Evolutionary conservation across 2,329 filamentous ascomycete species (phyloP), one percentile per base, ranked within the genome.

Genomic region (Ascocoryne sarcoides): DNA sequence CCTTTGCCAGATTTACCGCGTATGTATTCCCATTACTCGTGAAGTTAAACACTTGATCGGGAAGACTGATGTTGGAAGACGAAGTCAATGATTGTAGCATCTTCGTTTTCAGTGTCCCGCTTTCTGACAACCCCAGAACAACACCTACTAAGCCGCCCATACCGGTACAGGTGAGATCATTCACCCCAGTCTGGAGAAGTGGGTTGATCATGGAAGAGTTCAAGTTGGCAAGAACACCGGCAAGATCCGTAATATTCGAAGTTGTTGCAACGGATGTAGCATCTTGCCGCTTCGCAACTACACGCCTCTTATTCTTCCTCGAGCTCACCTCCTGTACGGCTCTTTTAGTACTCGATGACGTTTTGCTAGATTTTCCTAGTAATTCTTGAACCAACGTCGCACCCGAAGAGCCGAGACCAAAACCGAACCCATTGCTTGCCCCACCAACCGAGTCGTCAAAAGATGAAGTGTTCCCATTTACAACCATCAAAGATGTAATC

Each of bases 381-480:
- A 64, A 46, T 42, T 56, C 50, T 23, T 58, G 53, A 4, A 50
- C 50, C 3, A 61, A 49, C 10, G 61, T 39, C 2, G 62, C 55
- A 4, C 56, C 61, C 23, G 62, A 56, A 2, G 55, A 56, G 0
- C 61, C 60, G 3, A 64, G 48, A 0, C 62, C 62, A 15, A 55
- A 54, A 5, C 61, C 62, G 19, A 65, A 58, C 0, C 62, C 61
- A 14, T 53, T 52, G 0, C 60, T 59, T 9, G 57, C 60, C 10
- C 62, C 62, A 12, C 53, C 54, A 14, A 63, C 44, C 1, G 59
- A 56, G 43, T 65, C 62, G 40, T 65, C 51, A 20, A 62, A 63
- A 3, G 41, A 37, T 4, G 62, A 42, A 31, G 42, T 35, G 17
- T 32, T 42, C 35, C 56, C 46, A n/a, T n/a, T n/a, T n/a, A n/a